Evolutionary conservation across 2,329 filamentous ascomycete species (phyloP).

Genomic region (Alternaria alternata): DNA sequence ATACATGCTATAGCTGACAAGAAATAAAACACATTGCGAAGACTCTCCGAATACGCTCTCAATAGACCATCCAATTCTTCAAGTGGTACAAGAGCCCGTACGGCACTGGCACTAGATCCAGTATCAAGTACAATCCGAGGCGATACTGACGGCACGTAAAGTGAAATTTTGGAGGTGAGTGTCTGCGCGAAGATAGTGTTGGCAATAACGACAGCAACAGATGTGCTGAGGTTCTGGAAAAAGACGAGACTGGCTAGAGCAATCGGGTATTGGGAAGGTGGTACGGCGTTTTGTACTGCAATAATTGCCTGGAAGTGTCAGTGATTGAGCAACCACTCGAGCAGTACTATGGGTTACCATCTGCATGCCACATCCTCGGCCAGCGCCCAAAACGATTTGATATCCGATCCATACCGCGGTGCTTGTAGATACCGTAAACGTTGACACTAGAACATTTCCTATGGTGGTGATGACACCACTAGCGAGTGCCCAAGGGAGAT

Average conservation of each 20-base stretch:
- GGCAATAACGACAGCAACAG: conserved; percentile 41
- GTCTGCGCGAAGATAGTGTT: conserved; percentile 40
- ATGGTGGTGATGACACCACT: conserved; percentile 47
- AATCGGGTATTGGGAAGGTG: conserved; percentile 36
- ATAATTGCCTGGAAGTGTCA: conserved; percentile 32
- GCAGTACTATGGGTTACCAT: conserved; percentile 19
- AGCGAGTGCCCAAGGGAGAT: conserved; percentile 41
- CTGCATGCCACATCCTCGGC: conserved; percentile 37
- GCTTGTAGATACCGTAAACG: conserved; percentile 45
- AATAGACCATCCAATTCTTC: conserved; percentile 32
- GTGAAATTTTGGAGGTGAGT: conserved; percentile 19
- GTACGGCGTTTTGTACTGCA: conserved; percentile 44
- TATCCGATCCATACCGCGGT: conserved; percentile 41
- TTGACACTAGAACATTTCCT: conserved; percentile 53
- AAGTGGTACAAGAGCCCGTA: conserved; percentile 26
- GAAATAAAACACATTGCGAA: conserved; percentile 39
- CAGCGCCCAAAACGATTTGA: conserved; percentile 37
- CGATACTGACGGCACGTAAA: conserved; percentile 37
- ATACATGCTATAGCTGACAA: conserved; percentile 23
- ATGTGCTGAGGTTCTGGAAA: conserved; percentile 46
- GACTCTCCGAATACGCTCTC: conserved; percentile 31
- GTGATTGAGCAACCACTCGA: not conserved
- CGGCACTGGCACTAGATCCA: conserved; percentile 34
- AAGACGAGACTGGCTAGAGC: conserved; percentile 48
- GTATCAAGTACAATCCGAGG: conserved; percentile 30